Evolutionary conservation across 108 stramenopile genomes (phyloP).

Genomic region (Nitzschia sp.): DNA sequence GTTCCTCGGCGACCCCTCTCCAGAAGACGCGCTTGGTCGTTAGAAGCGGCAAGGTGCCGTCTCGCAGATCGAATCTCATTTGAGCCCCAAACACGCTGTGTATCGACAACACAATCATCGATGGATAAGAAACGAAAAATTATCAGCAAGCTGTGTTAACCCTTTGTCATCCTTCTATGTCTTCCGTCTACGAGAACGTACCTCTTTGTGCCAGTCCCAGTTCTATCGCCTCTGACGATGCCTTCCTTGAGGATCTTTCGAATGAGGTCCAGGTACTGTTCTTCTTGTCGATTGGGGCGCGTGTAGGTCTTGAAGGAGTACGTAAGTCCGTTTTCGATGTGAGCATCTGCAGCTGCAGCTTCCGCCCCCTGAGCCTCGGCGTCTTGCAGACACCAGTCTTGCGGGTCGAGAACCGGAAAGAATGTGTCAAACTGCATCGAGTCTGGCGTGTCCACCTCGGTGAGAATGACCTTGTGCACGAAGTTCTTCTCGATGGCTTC

Average conservation of each 20-base stretch:
- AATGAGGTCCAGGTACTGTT: slow-evolving; percentile 93
- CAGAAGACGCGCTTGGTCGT: slow-evolving; percentile 99
- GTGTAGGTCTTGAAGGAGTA: slow-evolving; percentile 54
- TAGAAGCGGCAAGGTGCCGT: slow-evolving; percentile 91
- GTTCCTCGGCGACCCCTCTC: slow-evolving; percentile 99
- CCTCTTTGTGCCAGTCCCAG: slow-evolving; percentile 97
- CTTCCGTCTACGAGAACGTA: too few species aligned
- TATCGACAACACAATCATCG: too few species aligned
- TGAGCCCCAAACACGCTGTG: slow-evolving; percentile 98
- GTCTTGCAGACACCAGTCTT: slow-evolving; percentile 55
- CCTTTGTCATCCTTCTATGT: too few species aligned
- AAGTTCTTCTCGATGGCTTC: slow-evolving; percentile 75
- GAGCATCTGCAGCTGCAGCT: slow-evolving; percentile 19
- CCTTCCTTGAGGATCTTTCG: slow-evolving; percentile 94
- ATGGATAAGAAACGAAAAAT: too few species aligned
- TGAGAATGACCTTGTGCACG: slow-evolving; percentile 70
- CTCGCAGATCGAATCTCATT: slow-evolving; percentile 93
- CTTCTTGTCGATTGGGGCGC: slow-evolving; percentile 80
- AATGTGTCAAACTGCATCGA: slow-evolving; percentile 74
- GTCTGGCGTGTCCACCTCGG: slow-evolving; percentile 60
- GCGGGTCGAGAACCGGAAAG: slow-evolving; percentile 58
- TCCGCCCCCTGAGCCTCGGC: slow-evolving; percentile 18
- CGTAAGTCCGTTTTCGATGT: slow-evolving; percentile 40
- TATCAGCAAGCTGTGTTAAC: too few species aligned
- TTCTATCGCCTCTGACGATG: slow-evolving; percentile 92